Evolutionary conservation across 495 filamentous ascomycete genomes (phyloP).

Genomic region (Penicillium alfredii): DNA sequence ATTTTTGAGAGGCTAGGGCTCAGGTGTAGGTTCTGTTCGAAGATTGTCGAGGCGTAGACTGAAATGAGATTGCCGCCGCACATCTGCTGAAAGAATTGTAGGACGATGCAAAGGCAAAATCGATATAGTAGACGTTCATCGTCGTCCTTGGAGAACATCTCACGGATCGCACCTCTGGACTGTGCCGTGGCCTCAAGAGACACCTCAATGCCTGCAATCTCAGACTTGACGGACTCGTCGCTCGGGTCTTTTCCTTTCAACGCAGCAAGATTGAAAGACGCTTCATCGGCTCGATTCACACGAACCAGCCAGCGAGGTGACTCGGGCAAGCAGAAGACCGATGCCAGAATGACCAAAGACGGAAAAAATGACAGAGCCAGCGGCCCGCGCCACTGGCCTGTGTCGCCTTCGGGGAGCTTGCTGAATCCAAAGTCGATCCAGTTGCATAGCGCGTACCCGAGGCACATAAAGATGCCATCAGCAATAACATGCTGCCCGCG

Average conservation of each 20-base stretch:
- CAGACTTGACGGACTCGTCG: slow-evolving; percentile 17
- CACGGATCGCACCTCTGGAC: slow-evolving; percentile 10
- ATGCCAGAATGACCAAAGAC: slow-evolving; percentile 50
- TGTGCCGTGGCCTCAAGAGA: slow-evolving; percentile 26
- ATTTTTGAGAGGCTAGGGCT: slow-evolving; percentile 21
- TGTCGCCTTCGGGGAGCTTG: slow-evolving; percentile 29
- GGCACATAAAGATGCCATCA: slow-evolving; percentile 46
- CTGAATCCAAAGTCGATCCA: slow-evolving; percentile 42
- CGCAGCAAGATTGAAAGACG: slow-evolving; percentile 29
- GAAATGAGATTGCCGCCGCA: slow-evolving; percentile 35
- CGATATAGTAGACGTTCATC: slow-evolving; percentile 23
- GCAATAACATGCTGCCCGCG: slow-evolving; percentile 40
- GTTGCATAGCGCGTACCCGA: slow-evolving; percentile 35
- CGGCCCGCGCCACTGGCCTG: slow-evolving; percentile 43
- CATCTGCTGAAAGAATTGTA: slow-evolving; percentile 37
- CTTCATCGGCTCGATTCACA: slow-evolving; percentile 48
- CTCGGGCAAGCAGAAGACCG: slow-evolving; percentile 57
- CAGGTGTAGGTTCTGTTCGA: slow-evolving; percentile 29
- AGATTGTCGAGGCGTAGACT: slow-evolving; percentile 30
- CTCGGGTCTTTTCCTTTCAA: slow-evolving; percentile 20
- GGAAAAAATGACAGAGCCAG: slow-evolving; percentile 53
- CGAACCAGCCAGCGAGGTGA: slow-evolving; percentile 56
- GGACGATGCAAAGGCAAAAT: slow-evolving; percentile 26
- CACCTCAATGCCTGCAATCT: slow-evolving; percentile 31
- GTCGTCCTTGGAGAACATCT: slow-evolving; percentile 21